phyloP scores from a whole-genome alignment of 805 yeast genomes.

The Candida piceae region DNA sequence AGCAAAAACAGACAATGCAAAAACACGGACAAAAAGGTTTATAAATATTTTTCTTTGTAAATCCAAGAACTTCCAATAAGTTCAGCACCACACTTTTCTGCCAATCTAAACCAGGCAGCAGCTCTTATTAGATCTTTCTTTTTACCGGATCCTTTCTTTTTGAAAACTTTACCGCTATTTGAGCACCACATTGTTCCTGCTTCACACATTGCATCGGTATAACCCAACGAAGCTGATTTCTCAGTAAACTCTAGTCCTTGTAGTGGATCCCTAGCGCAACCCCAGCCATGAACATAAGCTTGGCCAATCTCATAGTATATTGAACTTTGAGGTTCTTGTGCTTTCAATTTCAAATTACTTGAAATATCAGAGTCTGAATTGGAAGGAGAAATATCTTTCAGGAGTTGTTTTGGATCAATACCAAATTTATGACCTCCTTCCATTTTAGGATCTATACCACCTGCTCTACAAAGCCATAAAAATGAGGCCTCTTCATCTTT shows the following conservation, averaged over 20 bases:
- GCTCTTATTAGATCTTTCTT: conserved; percentile 58
- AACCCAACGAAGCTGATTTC: conserved; percentile 63
- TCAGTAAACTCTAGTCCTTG: conserved; percentile 57
- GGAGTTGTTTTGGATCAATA: conserved; percentile 33
- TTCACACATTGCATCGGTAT: conserved; percentile 61
- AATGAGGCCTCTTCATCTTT: conserved; percentile 50
- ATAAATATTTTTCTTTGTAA: conserved; percentile 56
- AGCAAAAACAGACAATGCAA: too few species aligned
- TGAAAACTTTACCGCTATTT: not conserved
- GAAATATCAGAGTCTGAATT: not conserved
- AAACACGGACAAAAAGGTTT: not conserved
- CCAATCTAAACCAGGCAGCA: conserved; percentile 65
- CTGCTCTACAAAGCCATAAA: conserved; percentile 56
- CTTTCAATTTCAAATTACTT: not conserved
- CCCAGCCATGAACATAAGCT: conserved; percentile 53
- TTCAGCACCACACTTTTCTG: conserved; percentile 56
- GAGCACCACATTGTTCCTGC: conserved; percentile 66
- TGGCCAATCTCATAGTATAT: conserved; percentile 53
- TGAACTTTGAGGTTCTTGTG: conserved; percentile 16
- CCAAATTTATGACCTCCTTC: conserved; percentile 13
- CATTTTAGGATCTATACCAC: conserved; percentile 27
- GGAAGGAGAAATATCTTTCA: conserved; percentile 24
- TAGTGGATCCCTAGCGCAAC: conserved; percentile 45
- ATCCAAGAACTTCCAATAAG: conserved; percentile 72
- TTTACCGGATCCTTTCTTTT: conserved; percentile 40